A percentile compares a stretch with the other conserved stretches of the same genome.
Conservation (phyloP, 2,329 filamentous ascomycete species). For the Trichoderma atroviride region DNA sequence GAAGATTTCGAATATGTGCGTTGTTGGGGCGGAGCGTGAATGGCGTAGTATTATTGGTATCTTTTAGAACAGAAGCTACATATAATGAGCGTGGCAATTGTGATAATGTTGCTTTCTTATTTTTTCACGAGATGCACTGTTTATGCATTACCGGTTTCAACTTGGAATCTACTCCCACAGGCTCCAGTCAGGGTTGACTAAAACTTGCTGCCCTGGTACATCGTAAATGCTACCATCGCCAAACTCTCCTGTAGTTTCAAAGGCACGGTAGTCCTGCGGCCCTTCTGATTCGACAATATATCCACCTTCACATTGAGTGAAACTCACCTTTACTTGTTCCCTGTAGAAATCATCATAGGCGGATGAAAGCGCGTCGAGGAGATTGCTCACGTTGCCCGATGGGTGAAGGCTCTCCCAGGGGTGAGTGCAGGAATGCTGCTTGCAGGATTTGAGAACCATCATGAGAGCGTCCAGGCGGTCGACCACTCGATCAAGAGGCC, state of each 20-base stretch:
- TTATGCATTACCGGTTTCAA: neutral
- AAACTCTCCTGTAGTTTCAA: neutral
- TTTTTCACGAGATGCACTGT: neutral
- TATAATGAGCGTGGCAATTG: neutral
- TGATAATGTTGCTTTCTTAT: neutral
- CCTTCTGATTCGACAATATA: conserved; percentile 59
- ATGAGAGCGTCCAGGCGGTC: conserved; percentile 59
- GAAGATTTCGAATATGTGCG: neutral
- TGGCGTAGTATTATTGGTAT: too few species aligned
- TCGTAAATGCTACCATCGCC: neutral
- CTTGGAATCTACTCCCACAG: conserved; percentile 1
- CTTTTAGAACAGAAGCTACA: too few species aligned
- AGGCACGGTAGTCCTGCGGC: conserved; percentile 40
- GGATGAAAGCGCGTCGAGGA: conserved; percentile 53
- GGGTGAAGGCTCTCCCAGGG: conserved; percentile 63
- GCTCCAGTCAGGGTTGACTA: conserved; percentile 13
- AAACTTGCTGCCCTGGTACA: neutral
- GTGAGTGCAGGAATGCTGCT: conserved; percentile 53
- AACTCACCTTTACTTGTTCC: conserved; percentile 51
- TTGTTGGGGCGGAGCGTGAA: neutral
- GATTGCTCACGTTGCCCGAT: conserved; percentile 50
- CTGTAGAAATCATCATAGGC: conserved; percentile 57
- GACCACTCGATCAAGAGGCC: conserved; percentile 43
- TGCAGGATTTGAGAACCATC: conserved; percentile 64
- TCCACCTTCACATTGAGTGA: conserved; percentile 56